Conservation (phyloP, 495 filamentous ascomycete genomes). For the Lichenothelia convexa region DNA sequence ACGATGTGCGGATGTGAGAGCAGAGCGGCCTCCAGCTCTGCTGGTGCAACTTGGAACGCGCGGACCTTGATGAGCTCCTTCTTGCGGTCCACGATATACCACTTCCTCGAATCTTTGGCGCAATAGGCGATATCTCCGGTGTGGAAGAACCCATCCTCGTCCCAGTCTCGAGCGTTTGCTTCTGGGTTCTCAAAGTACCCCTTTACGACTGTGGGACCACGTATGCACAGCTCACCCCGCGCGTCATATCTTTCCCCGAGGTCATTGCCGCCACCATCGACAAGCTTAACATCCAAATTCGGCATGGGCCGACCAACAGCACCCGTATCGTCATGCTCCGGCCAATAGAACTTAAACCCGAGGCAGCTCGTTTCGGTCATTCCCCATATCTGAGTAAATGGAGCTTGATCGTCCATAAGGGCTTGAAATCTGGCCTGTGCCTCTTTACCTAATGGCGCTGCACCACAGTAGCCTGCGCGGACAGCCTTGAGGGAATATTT, state of each 20-base stretch:
- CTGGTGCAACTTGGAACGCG: slow-evolving; percentile 26
- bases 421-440: slow-evolving; percentile 11
- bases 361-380: slow-evolving; percentile 16
- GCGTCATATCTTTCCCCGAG: slow-evolving; percentile 13
- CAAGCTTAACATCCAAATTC: slow-evolving; percentile 17
- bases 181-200: slow-evolving; percentile 19
- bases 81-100: slow-evolving; percentile 23
- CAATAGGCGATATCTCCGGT: slow-evolving; percentile 20
- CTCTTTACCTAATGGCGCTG: slow-evolving; percentile 16
- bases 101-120: slow-evolving; percentile 16
- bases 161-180: slow-evolving; percentile 15
- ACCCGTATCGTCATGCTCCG: slow-evolving; percentile 25
- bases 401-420: slow-evolving; percentile 5
- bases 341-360: slow-evolving; percentile 29
- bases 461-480: slow-evolving; percentile 10
- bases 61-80: slow-evolving; percentile 30
- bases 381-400: slow-evolving; percentile 17
- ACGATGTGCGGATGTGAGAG: slow-evolving; percentile 21
- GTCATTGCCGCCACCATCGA: slow-evolving; percentile 22
- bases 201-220: slow-evolving; percentile 18
- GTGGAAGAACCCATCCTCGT: slow-evolving; percentile 17
- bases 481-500: slow-evolving; percentile 10
- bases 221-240: slow-evolving; percentile 19
- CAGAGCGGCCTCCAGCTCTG: slow-evolving; percentile 27
- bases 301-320: slow-evolving; percentile 26